Base-by-base conservation (phyloP, 345 rosid species). In the Gossypium mustelinum region DNA sequence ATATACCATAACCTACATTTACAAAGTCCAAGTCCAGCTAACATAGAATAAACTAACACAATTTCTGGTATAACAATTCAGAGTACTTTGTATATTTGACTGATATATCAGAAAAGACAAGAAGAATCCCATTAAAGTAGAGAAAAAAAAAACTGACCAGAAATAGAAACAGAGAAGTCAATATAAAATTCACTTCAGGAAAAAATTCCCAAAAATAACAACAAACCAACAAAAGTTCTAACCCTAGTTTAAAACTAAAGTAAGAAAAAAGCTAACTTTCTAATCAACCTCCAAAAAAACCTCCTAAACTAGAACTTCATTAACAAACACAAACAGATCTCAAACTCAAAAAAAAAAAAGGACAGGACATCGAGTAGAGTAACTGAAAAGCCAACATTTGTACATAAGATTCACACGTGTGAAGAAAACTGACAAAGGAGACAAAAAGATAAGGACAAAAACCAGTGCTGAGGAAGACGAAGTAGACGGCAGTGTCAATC, bases 381-480 rank as follows among this genome's bases (percentile, higher is more conserved):
- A 48, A 73, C 56, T 45, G 62, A n/a, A n/a, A 47, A 29, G 27
- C 48, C 3, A 73, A 62, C 48, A n/a, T 16, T 66, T 41, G 43
- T 9, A 18, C 17, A 68, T 17, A 57, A 52, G n/a, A 29, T 27
- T 7, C 39, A 59, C 25, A 6, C 67, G 48, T 22, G 7, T 61
- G 18, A 6, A 48, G 1, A 24, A 74, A 11, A 74, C 9, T 2
- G n/a, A 3, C 25, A 4, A 25, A 50, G 16, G 62, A 39, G 62
- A 74, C 16, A 29, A 50, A 8, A 25, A 10, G 4, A 27, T 12
- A 60, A 25, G 34, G 54, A 58, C 48, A 71, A 18, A 72, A 79
- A 94, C 98, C 97, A 57, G 98, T 94, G 85, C 78, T 80, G 76
- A 94, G 73, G 91, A 82, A 94, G 77, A 92, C 97, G 79, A 94